A percentile compares a stretch with the other conserved stretches of the same genome.
Conservation (phyloP, 495 filamentous ascomycete species). For the Penicillium simplicissimum region DNA sequence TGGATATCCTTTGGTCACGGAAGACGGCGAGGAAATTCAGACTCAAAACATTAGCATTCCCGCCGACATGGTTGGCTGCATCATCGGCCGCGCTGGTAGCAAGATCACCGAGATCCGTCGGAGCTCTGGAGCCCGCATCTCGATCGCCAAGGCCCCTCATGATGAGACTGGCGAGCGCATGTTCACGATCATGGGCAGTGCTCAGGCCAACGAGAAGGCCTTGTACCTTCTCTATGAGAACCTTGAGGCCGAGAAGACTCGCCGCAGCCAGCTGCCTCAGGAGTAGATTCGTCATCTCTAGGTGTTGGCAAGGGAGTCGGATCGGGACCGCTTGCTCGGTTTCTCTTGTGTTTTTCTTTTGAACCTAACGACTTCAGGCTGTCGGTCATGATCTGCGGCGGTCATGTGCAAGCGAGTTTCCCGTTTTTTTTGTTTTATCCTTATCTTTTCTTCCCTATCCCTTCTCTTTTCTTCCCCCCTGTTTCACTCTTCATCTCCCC, state of each 20-base stretch:
- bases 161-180: constrained; percentile 97
- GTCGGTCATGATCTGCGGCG: constrained; percentile 40
- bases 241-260: constrained; percentile 97
- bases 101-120: constrained; percentile 99
- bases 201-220: constrained; percentile 88
- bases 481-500: constrained; percentile 53
- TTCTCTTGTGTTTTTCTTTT: constrained; percentile 26
- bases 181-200: constrained; percentile 98
- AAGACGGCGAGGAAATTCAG: constrained; percentile 96
- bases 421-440: constrained; percentile 55
- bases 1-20: constrained; percentile 79
- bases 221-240: constrained; percentile 98
- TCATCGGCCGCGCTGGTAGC: constrained; percentile 89
- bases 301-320: constrained; percentile 22
- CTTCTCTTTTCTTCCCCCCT: constrained; percentile 35
- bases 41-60: constrained; percentile 99
- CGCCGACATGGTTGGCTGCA: constrained; percentile 99
- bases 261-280: constrained; percentile 78
- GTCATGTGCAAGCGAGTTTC: constrained; percentile 36
- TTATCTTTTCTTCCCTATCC: constrained; percentile 49
- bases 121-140: constrained; percentile 93
- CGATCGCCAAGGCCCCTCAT: constrained; percentile 96
- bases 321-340: constrained; percentile 20
- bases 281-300: constrained; percentile 47
- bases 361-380: constrained; percentile 42